Evolutionary conservation across 2,329 filamentous ascomycete species (phyloP).

Genomic region (Chrysosporium queenslandicum): DNA sequence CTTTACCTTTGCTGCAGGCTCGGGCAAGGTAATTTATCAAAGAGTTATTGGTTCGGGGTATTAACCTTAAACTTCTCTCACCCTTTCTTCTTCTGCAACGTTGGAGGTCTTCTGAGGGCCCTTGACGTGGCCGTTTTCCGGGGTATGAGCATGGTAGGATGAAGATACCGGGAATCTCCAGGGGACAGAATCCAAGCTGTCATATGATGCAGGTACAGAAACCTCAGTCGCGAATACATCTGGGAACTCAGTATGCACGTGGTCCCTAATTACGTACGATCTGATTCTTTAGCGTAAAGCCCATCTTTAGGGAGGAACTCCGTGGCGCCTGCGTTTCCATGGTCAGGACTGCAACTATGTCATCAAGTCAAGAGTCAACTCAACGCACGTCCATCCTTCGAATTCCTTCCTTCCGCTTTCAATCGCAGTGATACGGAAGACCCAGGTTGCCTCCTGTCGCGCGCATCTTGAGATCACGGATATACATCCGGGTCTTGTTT

Average conservation of each 20-base stretch:
- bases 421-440: neutral
- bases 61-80: neutral
- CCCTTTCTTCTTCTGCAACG: neutral
- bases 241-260: neutral
- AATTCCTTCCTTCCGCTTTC: neutral
- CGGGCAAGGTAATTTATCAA: neutral
- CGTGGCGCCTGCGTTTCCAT: no score
- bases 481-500: neutral
- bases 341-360: neutral
- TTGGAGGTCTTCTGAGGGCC: neutral
- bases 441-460: neutral
- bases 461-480: no score
- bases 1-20: neutral
- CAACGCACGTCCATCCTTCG: neutral
- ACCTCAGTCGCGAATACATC: neutral
- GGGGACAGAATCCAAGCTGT: neutral
- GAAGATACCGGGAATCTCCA: neutral
- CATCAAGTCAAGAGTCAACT: neutral
- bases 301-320: no score
- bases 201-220: neutral
- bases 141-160: constrained; percentile 6
- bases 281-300: neutral
- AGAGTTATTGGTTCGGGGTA: constrained; percentile 1
- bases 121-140: neutral
- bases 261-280: neutral